Evolutionary conservation across 2,329 filamentous ascomycete genomes (phyloP), one percentile per base, ranked within the genome.

Genomic region (Aspergillus ruber): DNA sequence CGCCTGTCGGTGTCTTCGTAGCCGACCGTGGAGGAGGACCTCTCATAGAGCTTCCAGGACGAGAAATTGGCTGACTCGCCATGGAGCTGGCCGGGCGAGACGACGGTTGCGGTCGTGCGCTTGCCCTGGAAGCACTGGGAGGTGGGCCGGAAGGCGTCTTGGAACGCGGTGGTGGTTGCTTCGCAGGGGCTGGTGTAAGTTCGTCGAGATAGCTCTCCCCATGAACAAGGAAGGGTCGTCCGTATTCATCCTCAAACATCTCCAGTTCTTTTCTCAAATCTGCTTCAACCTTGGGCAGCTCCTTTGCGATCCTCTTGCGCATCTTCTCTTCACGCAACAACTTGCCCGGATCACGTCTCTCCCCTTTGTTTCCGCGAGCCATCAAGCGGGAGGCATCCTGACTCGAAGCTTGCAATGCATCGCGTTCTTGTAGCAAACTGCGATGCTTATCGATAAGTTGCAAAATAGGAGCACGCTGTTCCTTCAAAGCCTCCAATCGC

Each of bases 241-340:
- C 91, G 65, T 91, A 96, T 63, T 97, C 93, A 45, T 95, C 86
- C 65, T 98, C 93, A 84, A 89, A 98, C 41, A 78, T 74, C 64
- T 91, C 87, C 23, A 98, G 78, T n/a, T 80, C 77, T 65, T 84
- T 91, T 55, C 81, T 81, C 49, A 98, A 73, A n/a, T 97, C 90
- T 0, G 79, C 79, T 49, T 91, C 84, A 39, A 98, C 79, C 73
- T 95, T 97, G 47, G 93, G 93, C 25, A 98, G 75, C 63, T 98
- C 93, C 69, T 97, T 98, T 21, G 90, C 81, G 52, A 98, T 96
- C 49, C 90, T 81, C 80, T 98, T 98, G 50, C 93, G 84, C 88
- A 95, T 95, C 79, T 97, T 98, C 73, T 98, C 93, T 65, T 98
- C 93, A 25, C 93, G 81, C 45, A 98, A 76, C 13, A 98, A 78